phyloP scores from a whole-genome alignment of 164 flowering plant genomes.

The Umbellularia californica region DNA sequence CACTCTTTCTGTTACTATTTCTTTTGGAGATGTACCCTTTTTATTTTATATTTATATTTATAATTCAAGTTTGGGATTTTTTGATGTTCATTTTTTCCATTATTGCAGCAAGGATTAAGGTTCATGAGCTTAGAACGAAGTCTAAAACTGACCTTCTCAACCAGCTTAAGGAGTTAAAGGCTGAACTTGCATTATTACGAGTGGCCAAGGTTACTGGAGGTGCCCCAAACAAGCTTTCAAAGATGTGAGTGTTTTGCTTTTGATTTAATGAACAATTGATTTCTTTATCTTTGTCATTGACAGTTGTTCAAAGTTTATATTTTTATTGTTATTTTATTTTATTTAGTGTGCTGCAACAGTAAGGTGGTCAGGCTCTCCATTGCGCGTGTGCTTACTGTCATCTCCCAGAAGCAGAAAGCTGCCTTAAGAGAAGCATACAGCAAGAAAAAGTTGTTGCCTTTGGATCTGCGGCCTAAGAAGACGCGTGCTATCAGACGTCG shows the following conservation, averaged over 20 bases:
- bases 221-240: conserved; percentile 77
- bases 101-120: conserved; percentile 63
- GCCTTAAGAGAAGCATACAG: conserved; percentile 70
- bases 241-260: conserved; percentile 38
- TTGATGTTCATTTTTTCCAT: not conserved
- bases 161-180: conserved; percentile 68
- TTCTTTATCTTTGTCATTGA: not conserved
- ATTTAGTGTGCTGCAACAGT: conserved; percentile 27
- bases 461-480: conserved; percentile 85
- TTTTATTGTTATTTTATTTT: not conserved
- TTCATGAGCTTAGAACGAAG: conserved; percentile 60
- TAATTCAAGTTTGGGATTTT: not conserved
- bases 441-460: conserved; percentile 68
- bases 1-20: not conserved
- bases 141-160: conserved; percentile 45
- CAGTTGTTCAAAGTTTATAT: not conserved
- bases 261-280: not conserved
- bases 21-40: not conserved
- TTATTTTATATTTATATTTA: not conserved
- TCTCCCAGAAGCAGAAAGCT: conserved; percentile 77
- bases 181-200: conserved; percentile 67
- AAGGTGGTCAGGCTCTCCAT: conserved; percentile 79
- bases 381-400: conserved; percentile 72
- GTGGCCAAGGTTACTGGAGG: conserved; percentile 83
- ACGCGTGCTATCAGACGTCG: conserved; percentile 74